Evolutionary conservation across 305 asterid genomes (phyloP), one percentile per base, ranked within the genome.

Genomic region (Fraxinus paxiana): DNA sequence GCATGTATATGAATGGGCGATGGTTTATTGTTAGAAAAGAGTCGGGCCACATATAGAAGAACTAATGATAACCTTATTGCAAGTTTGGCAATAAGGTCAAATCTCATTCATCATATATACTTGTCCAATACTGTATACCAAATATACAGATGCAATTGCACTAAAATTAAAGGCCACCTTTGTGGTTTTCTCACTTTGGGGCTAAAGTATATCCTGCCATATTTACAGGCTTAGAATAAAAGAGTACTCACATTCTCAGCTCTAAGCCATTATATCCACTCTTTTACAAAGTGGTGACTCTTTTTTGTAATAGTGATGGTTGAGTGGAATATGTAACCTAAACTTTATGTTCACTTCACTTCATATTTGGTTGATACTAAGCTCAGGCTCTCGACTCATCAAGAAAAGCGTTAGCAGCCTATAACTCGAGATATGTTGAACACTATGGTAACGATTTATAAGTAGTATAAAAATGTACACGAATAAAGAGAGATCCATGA

Each of bases 181-280:
- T 1, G 35, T 76, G 71, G n/a, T 22, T 63, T 15, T 3, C 6
- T 26, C 13, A 63, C 71, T 26, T 33, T 67, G 73, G 73, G 73
- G 73, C 8, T 28, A 67, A 26, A n/a, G 38, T 30, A 13, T 67
- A 37, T 5, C 30, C 48, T 79, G 30, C 15, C 73, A 67, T 5
- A 9, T 67, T 67, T 1, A 67, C 38, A 26, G 73, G 73, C 56
- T 10, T 35, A 56, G 75, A 35, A 83, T 34, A 10, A 79, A 81
- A 82, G 84, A 65, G 46, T 33, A 15, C 74, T 82, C 78, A n/a
- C 59, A 82, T 84, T 84, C 73, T 84, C 13, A 79, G 61, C 75
- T 33, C 43, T 59, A 77, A 9, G 67, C 87, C 84, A 77, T 48
- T 48, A 48, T 48, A 48, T 48, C 81, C 71, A 84, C 89, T 80